These are phyloP conservation scores for Aureoboletus auriporus DNA, from an alignment of 768 basidiomycete genomes.

Conservation along the genomic window DNA sequence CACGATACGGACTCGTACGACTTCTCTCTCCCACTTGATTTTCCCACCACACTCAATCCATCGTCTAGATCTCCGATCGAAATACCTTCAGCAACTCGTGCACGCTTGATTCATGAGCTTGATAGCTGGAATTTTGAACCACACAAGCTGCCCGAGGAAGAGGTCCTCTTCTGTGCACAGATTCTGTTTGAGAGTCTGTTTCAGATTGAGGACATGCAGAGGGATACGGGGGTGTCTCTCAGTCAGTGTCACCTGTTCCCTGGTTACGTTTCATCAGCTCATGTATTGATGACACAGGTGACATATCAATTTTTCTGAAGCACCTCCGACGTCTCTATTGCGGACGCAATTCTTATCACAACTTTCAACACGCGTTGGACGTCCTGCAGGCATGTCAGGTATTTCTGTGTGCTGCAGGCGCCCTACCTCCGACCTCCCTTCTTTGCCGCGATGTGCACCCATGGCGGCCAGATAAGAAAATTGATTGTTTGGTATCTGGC, in stretches of 20 bases:
- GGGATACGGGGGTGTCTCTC: conserved; percentile 53
- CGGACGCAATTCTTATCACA: conserved; percentile 91
- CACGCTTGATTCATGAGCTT: conserved; percentile 61
- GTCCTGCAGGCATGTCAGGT: conserved; percentile 91
- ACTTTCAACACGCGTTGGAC: conserved; percentile 95
- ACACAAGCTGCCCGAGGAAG: conserved; percentile 74
- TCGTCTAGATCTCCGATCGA: conserved; percentile 43
- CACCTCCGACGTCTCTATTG: conserved; percentile 93
- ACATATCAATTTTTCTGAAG: conserved; percentile 73
- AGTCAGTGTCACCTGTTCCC: conserved; percentile 38
- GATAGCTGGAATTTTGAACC: conserved; percentile 92
- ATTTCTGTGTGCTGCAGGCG: conserved; percentile 73
- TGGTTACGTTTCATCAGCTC: conserved; percentile 18
- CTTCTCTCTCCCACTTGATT: neutral
- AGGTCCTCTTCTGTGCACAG: conserved; percentile 75
- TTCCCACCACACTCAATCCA: conserved; percentile 10
- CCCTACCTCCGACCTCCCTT: conserved; percentile 74
- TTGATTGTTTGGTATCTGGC: conserved; percentile 34
- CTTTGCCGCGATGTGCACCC: conserved; percentile 37
- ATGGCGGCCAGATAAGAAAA: conserved; percentile 38
- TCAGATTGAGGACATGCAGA: conserved; percentile 70
- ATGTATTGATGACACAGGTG: conserved; percentile 42
- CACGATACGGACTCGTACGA: conserved; percentile 28
- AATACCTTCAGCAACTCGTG: conserved; percentile 47
- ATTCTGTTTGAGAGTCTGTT: conserved; percentile 86